A percentile compares a stretch with the other conserved stretches of the same genome.
phyloP scores from a whole-genome alignment of 768 basidiomycete genomes.

The Amanita subjunquillea region DNA sequence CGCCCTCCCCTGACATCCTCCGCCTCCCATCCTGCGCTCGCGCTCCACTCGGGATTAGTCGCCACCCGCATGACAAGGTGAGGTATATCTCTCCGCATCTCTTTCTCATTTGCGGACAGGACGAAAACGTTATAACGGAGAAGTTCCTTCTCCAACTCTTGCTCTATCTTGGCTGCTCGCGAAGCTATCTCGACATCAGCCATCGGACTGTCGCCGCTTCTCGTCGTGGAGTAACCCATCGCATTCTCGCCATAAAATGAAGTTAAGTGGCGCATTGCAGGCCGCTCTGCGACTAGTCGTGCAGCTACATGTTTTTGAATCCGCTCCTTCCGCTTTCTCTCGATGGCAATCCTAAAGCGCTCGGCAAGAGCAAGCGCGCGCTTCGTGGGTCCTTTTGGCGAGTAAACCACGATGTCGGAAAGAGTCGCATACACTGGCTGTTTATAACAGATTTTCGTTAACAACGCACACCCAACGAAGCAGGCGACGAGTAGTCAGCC shows the following conservation, averaged over 20 bases:
- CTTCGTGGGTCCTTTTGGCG: constrained; percentile 51
- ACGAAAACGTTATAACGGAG: constrained; percentile 69
- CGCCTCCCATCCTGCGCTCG: constrained; percentile 6
- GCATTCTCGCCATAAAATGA: not conserved
- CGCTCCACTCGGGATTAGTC: constrained; percentile 22
- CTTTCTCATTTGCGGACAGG: constrained; percentile 44
- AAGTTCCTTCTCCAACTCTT: constrained; percentile 18
- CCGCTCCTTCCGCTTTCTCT: constrained; percentile 45
- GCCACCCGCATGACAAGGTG: constrained; percentile 42
- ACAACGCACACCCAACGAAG: not conserved
- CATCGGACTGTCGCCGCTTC: not conserved
- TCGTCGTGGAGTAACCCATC: not conserved
- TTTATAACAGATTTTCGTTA: not conserved
- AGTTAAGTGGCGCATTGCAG: not conserved
- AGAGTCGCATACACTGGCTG: constrained; percentile 80
- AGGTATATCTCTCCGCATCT: constrained; percentile 32
- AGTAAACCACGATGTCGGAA: constrained; percentile 87
- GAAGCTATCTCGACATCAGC: not conserved
- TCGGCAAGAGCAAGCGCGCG: constrained; percentile 54
- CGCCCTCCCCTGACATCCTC: constrained; percentile 2
- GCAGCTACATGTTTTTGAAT: constrained; percentile 16
- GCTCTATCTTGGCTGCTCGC: not conserved
- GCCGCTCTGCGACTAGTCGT: constrained; percentile 3
- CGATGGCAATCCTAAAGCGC: constrained; percentile 54
- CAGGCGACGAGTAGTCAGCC: not conserved